Evolutionary conservation across 202 grass and related monocot species (phyloP).

Genomic region (Cymbopogon flexuosus): DNA sequence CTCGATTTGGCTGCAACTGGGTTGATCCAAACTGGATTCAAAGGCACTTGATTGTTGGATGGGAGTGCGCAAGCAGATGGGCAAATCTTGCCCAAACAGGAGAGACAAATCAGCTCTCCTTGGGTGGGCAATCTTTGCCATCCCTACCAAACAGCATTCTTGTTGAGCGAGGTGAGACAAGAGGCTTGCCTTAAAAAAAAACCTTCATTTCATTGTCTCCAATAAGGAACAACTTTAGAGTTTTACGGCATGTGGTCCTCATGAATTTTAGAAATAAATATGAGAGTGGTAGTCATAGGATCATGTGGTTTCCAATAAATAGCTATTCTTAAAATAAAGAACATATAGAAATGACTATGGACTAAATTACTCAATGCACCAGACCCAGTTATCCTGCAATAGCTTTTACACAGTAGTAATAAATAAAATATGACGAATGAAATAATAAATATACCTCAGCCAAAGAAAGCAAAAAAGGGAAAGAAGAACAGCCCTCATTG

Average conservation of each 20-base stretch:
- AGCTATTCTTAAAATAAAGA: neutral
- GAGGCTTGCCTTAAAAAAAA: neutral
- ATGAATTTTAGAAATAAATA: neutral
- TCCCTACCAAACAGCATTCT: neutral
- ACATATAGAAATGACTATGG: neutral
- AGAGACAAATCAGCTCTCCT: neutral
- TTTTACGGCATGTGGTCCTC: neutral
- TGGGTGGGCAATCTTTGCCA: neutral
- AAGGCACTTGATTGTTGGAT: neutral
- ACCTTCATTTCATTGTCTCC: neutral
- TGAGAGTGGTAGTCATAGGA: neutral
- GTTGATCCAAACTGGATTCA: neutral
- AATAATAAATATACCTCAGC: constrained; percentile 72
- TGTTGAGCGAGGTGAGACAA: neutral
- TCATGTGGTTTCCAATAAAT: neutral
- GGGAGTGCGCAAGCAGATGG: neutral
- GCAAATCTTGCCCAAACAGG: neutral
- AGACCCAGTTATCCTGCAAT: constrained; percentile 16
- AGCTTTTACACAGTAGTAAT: neutral
- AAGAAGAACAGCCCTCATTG: constrained; percentile 74
- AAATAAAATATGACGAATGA: constrained; percentile 21
- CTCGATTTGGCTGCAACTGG: neutral
- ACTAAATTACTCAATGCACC: neutral
- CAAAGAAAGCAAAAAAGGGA: constrained; percentile 83
- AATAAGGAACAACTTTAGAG: neutral